Evolutionary conservation across 176 grass and related monocot genomes (phyloP).

Genomic region (Saccharum officinarum): DNA sequence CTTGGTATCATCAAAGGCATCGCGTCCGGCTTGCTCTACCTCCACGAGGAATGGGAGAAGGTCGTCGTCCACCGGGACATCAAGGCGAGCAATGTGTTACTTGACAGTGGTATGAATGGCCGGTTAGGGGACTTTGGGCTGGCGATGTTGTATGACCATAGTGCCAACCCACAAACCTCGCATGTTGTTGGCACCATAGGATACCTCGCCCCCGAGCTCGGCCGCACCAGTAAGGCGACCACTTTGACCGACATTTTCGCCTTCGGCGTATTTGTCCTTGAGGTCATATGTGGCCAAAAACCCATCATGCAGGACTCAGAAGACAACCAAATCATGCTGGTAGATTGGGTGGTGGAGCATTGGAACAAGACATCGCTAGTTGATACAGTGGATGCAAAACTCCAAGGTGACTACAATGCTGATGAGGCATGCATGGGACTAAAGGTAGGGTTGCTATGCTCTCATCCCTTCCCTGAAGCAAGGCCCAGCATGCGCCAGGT

Average conservation of each 20-base stretch:
- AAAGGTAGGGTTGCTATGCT: slow-evolving; percentile 54
- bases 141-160: slow-evolving; percentile 48
- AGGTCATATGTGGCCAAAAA: slow-evolving; percentile 32
- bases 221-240: slow-evolving; percentile 29
- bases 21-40: slow-evolving; percentile 33
- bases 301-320: slow-evolving; percentile 17
- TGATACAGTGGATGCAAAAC: slow-evolving; percentile 26
- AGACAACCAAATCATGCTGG: not conserved
- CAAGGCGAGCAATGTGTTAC: slow-evolving; percentile 48
- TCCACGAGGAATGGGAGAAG: slow-evolving; percentile 53
- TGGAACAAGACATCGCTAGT: not conserved
- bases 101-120: slow-evolving; percentile 28
- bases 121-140: slow-evolving; percentile 50
- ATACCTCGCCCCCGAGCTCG: slow-evolving; percentile 49
- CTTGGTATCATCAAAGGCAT: slow-evolving; percentile 37
- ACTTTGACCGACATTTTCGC: slow-evolving; percentile 44
- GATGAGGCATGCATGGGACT: slow-evolving; percentile 41
- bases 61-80: slow-evolving; percentile 49
- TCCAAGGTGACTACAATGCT: slow-evolving; percentile 14
- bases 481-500: slow-evolving; percentile 54
- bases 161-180: slow-evolving; percentile 31
- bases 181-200: slow-evolving; percentile 47
- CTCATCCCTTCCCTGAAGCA: slow-evolving; percentile 29
- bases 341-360: slow-evolving; percentile 27
- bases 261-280: slow-evolving; percentile 40